Evolutionary conservation across 208 protist genomes (phyloP), one percentile per base, ranked within the genome.

Genomic region (Leishmania tarentolae): DNA sequence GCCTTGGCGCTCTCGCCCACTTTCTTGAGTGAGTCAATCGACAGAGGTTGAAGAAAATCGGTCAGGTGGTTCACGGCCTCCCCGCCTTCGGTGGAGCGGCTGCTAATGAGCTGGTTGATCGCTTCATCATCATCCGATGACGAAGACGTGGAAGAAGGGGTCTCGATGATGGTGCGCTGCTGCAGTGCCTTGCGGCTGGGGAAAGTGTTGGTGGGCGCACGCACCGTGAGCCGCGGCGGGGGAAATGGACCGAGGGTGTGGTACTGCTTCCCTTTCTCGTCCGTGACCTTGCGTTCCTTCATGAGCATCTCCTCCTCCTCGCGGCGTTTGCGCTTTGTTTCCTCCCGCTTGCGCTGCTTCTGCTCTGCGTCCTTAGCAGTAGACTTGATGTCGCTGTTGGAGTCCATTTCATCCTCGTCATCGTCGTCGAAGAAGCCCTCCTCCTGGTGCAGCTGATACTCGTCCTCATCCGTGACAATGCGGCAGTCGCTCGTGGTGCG

Each of bases 1-100:
- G 92, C 92, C 87, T 98, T 98, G 53, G 94, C 94, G 79, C 91
- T 96, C 82, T 98, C 93, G 63, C 93, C 88, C 28, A 98, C 82
- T 80, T 98, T 98, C 82, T 98, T 98, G 50, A 98, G 84, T 0
- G 94, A 98, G 76, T 98, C 93, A n/a, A 93, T 86, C 2, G 93
- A 96, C 17, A 98, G 87, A 7, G 94, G 93, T 73, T 90, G 86
- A 66, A 98, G 82, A 82, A 96, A 98, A 66, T 87, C 85, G 3
- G 92, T 96, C n/a, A 98, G 82, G 77, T 95, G 94, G 57, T 84
- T 82, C 21, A 94, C 91, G 2, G 94, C 91, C 70, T 96, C 88
- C 11, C 83, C 83, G 11, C 80, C 87, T 76, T 93, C 88, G 74
- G 86, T 84, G 53, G 92, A 93, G 82, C 76, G 85, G 65, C 83